Base-by-base conservation (phyloP, 768 basidiomycete species). In the Pleurotus cornucopiae region DNA sequence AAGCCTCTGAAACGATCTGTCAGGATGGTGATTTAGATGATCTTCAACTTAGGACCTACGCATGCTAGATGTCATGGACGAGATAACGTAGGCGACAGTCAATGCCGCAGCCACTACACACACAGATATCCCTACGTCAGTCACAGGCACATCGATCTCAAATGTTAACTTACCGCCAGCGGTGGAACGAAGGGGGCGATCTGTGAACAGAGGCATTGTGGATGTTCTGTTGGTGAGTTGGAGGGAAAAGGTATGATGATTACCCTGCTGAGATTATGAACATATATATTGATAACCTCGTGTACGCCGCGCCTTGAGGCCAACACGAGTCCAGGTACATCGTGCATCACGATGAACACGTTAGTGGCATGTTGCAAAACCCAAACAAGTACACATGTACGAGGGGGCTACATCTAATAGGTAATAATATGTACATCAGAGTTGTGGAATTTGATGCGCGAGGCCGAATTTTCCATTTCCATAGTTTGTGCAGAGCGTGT, bases 171-270 rank as follows among this genome's bases (percentile, higher is more conserved):
- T 63, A 76, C 79, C 73, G 65, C 71, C 69, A 37, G 69, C 70
- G 21, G 69, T 73, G 25, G 79, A 78, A 45, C 79, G 75, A 40
- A 77, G 57, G 38, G 76, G 80, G 63, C 72, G 73, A 51, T 78
- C 72, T 58, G 70, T 74, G 67, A 82, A 82, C 30, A 82, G 69
- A 37, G 78, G 73, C 79, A 81, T 80, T 38, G 46, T 57, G 34
- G 58, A 23, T 46, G 30, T n/a, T 38, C 49, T 53, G 53, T 44
- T 18, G 25, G 56, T 46, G n/a, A 30, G 30, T 23, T 46, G 26
- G 23, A 49, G 4, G n/a, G 13, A 26, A 46, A 37, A n/a, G 20
- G 23, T 43, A 23, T 37, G 37, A 52, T 51, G 41, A 37, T 54
- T 54, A 14, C n/a, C 18, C 38, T 47, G n/a, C 34, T 25, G 12